These are phyloP conservation scores for Cryptosporidium meleagridis DNA, from an alignment of 169 alveolate genomes.

Conservation along the genomic window DNA sequence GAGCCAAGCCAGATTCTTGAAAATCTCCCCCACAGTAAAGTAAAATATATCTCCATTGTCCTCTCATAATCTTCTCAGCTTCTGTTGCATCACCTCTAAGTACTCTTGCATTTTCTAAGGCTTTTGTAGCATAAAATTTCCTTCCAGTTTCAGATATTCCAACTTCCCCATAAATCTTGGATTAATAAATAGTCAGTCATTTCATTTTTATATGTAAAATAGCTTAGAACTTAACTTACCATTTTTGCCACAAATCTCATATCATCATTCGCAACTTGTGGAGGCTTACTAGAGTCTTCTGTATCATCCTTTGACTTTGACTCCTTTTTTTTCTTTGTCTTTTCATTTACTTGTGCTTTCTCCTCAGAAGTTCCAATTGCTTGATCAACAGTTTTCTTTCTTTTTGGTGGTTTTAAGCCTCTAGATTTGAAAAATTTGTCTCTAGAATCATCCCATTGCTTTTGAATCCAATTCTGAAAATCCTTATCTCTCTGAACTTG, in stretches of 20 bases:
- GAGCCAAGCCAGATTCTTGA: conserved; percentile 72
- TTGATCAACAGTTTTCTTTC: conserved; percentile 2
- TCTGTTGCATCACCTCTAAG: conserved; percentile 64
- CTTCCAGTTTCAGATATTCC: conserved; percentile 42
- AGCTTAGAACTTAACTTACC: conserved; percentile 18
- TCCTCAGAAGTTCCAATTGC: neutral
- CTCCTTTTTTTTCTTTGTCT: neutral
- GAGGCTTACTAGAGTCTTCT: conserved; percentile 54
- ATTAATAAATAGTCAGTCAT: neutral
- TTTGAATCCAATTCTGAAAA: conserved; percentile 48
- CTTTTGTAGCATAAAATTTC: conserved; percentile 40
- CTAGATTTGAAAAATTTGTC: conserved; percentile 19
- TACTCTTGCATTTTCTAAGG: conserved; percentile 63
- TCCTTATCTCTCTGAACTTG: conserved; percentile 48
- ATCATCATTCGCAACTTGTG: conserved; percentile 51
- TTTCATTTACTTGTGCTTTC: neutral
- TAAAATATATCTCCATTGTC: conserved; percentile 67
- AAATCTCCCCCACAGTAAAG: conserved; percentile 70
- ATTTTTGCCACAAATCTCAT: conserved; percentile 65
- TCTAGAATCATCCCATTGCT: conserved; percentile 63
- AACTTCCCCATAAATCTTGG: conserved; percentile 19
- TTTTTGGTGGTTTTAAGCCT: conserved; percentile 57
- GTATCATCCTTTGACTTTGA: neutral
- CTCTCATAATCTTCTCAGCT: conserved; percentile 69
- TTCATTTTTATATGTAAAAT: neutral